Evolutionary conservation across 75 land plant species (phyloP).

Genomic region (Adiantum capillusveneris): DNA sequence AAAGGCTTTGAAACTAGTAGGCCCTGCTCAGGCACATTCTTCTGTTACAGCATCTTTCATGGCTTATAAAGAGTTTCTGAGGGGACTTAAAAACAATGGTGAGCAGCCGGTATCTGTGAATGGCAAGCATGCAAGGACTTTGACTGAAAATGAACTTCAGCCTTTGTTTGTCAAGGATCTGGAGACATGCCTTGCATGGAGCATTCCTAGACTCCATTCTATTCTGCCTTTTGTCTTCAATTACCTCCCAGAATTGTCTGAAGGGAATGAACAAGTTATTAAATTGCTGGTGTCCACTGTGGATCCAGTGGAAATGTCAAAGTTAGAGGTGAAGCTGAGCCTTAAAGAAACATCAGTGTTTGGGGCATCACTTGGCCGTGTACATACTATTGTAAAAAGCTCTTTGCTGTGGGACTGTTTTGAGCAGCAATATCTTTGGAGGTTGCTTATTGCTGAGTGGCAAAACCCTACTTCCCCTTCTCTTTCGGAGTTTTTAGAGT

Average conservation of each 20-base stretch:
- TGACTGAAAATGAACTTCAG: slow-evolving; percentile 5
- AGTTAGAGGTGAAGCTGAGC: slow-evolving; percentile 22
- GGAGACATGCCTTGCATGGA: slow-evolving; percentile 31
- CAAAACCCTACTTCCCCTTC: slow-evolving; percentile 8
- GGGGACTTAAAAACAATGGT: not conserved
- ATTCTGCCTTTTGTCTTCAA: slow-evolving; percentile 23
- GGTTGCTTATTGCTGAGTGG: slow-evolving; percentile 25
- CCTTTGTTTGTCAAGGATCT: slow-evolving; percentile 16
- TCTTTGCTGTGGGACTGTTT: slow-evolving; percentile 27
- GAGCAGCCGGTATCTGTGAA: not conserved
- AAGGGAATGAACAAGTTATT: slow-evolving; percentile 19
- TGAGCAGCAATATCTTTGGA: slow-evolving; percentile 38
- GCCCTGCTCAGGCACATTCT: not conserved
- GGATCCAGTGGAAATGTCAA: slow-evolving; percentile 17
- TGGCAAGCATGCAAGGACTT: not conserved
- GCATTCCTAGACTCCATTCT: slow-evolving; percentile 15
- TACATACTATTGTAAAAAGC: slow-evolving; percentile 10
- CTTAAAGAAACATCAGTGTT: slow-evolving; percentile 24
- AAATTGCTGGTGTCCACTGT: slow-evolving; percentile 18
- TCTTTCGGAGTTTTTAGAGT: slow-evolving; percentile 11
- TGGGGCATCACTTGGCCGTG: slow-evolving; percentile 12
- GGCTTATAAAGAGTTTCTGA: slow-evolving; percentile 28
- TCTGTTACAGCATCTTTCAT: slow-evolving; percentile 19
- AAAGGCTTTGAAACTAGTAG: no score
- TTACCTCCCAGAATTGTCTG: slow-evolving; percentile 26